These are phyloP conservation scores for Agaricales sp. DNA, from an alignment of 1,284 basidiomycete species.

Conservation along the genomic window DNA sequence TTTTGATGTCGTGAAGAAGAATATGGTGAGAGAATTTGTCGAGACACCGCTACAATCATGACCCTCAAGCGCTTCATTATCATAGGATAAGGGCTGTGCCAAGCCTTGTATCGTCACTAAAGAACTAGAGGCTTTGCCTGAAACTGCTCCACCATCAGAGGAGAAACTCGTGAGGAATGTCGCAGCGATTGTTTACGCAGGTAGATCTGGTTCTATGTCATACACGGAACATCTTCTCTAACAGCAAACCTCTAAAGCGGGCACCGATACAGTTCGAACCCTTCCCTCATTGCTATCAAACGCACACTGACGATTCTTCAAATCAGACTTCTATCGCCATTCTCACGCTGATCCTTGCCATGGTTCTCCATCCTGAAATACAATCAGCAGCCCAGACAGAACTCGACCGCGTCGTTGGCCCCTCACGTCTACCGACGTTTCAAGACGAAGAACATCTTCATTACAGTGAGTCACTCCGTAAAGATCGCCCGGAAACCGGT, in stretches of 20 bases:
- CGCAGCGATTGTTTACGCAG: conserved; percentile 32
- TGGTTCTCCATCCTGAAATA: conserved; percentile 25
- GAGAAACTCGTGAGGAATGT: conserved; percentile 29
- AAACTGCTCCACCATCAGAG: conserved; percentile 15
- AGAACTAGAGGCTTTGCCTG: conserved; percentile 23
- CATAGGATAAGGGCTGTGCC: conserved; percentile 19
- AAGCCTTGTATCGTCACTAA: conserved; percentile 24
- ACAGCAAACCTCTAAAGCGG: conserved; percentile 13
- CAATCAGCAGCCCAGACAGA: conserved; percentile 26
- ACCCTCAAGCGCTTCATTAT: neutral
- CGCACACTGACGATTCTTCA: neutral
- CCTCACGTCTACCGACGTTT: conserved; percentile 24
- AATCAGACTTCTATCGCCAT: conserved; percentile 10
- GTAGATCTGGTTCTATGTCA: conserved; percentile 13
- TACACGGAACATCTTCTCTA: no score
- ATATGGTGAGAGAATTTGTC: conserved; percentile 17
- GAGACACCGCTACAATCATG: neutral
- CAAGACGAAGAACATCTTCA: conserved; percentile 24
- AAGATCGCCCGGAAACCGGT: neutral
- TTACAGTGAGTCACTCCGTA: conserved; percentile 19
- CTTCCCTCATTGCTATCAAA: neutral
- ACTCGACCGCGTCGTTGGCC: conserved; percentile 21
- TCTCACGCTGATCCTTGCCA: conserved; percentile 27
- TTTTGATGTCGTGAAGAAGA: conserved; percentile 26
- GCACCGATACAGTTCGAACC: conserved; percentile 24